Percentiles rank a stretch among this genome's conserved stretches.
Evolutionary conservation across 1,139 yeast genomes (phyloP).

Genomic region (Hyphopichia buzzinii): DNA sequence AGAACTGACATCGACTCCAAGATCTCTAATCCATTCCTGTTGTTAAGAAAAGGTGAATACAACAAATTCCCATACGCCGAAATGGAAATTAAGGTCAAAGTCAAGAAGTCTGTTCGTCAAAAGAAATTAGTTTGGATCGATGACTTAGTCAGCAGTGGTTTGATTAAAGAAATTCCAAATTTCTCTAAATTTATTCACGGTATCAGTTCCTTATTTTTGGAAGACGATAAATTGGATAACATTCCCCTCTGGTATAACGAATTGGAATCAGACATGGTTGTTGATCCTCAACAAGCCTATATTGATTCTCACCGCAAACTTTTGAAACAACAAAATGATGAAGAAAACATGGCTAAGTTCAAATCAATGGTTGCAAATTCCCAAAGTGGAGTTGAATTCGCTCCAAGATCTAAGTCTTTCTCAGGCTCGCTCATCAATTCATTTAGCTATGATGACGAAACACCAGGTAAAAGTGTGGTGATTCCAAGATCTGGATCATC

Average conservation of each 20-base stretch:
- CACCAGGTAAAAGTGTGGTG: conserved; percentile 5
- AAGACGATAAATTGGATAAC: conserved; percentile 85
- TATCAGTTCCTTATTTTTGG: conserved; percentile 80
- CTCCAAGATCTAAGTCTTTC: conserved; percentile 41
- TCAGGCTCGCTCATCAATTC: conserved; percentile 32
- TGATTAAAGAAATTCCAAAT: conserved; percentile 88
- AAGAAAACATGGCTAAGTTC: conserved; percentile 46
- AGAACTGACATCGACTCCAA: conserved; percentile 84
- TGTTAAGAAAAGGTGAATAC: conserved; percentile 83
- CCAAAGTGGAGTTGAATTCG: conserved; percentile 23
- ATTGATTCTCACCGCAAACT: conserved; percentile 49
- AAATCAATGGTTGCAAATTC: conserved; percentile 41
- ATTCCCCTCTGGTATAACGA: conserved; percentile 96
- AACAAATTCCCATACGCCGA: conserved; percentile 87
- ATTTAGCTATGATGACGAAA: conserved; percentile 7
- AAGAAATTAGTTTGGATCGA: conserved; percentile 73
- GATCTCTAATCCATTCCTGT: conserved; percentile 63
- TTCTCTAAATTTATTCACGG: conserved; percentile 91
- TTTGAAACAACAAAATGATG: conserved; percentile 42
- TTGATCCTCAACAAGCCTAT: conserved; percentile 73
- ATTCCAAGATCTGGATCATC: conserved; percentile 3
- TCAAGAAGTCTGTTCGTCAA: conserved; percentile 40
- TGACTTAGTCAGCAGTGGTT: conserved; percentile 78
- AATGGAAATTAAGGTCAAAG: conserved; percentile 80
- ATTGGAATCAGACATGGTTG: conserved; percentile 72